Evolutionary conservation across 805 yeast genomes (phyloP), one percentile per base, ranked within the genome.

Genomic region (Cephaloascus fragrans): DNA sequence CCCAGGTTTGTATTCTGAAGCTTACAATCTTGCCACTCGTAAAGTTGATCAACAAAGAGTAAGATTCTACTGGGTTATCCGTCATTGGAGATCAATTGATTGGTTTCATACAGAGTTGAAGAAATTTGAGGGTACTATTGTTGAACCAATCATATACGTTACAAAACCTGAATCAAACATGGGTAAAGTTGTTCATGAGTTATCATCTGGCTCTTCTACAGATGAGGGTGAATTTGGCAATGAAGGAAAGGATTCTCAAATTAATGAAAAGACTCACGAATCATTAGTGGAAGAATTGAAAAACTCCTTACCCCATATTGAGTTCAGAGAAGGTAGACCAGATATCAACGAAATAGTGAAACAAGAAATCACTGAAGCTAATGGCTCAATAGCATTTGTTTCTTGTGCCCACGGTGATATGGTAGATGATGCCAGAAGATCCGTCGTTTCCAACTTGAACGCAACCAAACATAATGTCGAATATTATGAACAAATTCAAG

Each of bases 1-100:
- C 48, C 75, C 85, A 0, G 81, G 77, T 1, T 60, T 74, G 8
- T 59, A 70, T 33, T 61, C 75, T 3, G 66, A 74, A 41, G 68
- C 65, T 12, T 43, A 41, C 10, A 51, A 54, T 19, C 48, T 61
- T 28, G 53, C 54, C 23, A 42, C 42, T 35, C 18, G 18, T 14
- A 19, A 40, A 36, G 17, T 35, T 12, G 38, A 44, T 15, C 29
- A 36, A 2, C 40, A 47, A 4, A 36, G 42, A 26, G 41, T 60
- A 20, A 62, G 55, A 47, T 50, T 65, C 36, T 49, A 55, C 49
- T 65, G 70, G 70, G 55, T 61, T 23, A 53, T 65, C 35, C 64
- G 69, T 44, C 61, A 63, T 46, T 61, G 56, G 49, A 52, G 55
- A 43, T 53, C 66, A 4, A 46, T 65, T 32, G 65, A 57, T 42